These are phyloP conservation scores for Lyophyllum atratum DNA, from an alignment of 768 basidiomycete genomes.

Conservation along the genomic window DNA sequence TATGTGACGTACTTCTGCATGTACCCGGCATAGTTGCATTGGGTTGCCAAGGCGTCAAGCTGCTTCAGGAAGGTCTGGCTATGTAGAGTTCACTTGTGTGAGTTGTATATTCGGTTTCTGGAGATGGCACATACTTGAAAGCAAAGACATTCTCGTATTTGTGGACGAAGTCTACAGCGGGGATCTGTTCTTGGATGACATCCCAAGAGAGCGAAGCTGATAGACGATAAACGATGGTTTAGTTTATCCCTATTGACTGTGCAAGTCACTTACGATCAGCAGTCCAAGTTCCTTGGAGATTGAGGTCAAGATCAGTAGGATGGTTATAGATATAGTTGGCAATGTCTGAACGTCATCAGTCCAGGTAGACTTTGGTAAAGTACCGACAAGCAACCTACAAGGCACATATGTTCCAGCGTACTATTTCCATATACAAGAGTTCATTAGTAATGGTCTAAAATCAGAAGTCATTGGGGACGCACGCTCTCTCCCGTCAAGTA, in stretches of 20 bases:
- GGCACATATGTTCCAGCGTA: conserved; percentile 66
- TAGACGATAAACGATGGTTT: not conserved
- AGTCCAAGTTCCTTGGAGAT: conserved; percentile 73
- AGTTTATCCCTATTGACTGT: not conserved
- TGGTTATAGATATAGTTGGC: conserved; percentile 74
- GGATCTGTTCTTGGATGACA: conserved; percentile 68
- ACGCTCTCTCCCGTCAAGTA: conserved; percentile 78
- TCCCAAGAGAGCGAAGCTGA: conserved; percentile 61
- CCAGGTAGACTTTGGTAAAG: too few relatives aligned
- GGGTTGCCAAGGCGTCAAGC: conserved; percentile 50
- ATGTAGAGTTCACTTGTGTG: not conserved
- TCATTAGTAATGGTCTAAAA: not conserved
- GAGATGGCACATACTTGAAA: conserved; percentile 54
- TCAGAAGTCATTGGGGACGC: conserved; percentile 26
- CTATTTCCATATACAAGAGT: conserved; percentile 32
- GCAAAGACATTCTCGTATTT: conserved; percentile 71
- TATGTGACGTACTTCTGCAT: conserved; percentile 61
- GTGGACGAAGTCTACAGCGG: conserved; percentile 74
- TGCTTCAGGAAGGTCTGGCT: conserved; percentile 65
- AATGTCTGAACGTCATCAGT: conserved; percentile 51
- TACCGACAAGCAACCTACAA: too few relatives aligned
- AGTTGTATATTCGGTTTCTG: not conserved
- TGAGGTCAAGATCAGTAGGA: conserved; percentile 50
- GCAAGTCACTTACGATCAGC: conserved; percentile 56
- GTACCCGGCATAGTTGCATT: conserved; percentile 69